These are phyloP conservation scores for Coemansia sp. DNA, from an alignment of 192 early-diverging fungal species.

Conservation along the genomic window DNA sequence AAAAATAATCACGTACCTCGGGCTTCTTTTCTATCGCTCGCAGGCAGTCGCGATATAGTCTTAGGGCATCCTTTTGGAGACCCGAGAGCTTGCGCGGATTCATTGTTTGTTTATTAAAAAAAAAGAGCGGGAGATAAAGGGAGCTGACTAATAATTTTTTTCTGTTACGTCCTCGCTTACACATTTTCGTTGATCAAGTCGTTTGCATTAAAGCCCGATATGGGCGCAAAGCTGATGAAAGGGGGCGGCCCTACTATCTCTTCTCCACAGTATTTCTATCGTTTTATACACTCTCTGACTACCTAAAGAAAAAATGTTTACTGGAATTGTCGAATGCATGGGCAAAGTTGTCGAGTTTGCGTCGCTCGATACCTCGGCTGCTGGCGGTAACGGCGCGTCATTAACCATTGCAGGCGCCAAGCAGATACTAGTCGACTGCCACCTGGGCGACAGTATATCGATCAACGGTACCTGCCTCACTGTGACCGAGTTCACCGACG, in stretches of 20 bases:
- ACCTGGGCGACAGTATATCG: conserved; percentile 93
- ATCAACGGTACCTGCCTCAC: conserved; percentile 96
- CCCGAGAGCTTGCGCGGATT: conserved; percentile 60
- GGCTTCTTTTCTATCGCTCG: conserved; percentile 69
- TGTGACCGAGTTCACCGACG: conserved; percentile 87
- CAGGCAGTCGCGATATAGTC: conserved; percentile 73
- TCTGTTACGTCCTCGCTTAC: not conserved
- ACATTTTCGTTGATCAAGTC: not conserved
- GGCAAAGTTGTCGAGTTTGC: conserved; percentile 74
- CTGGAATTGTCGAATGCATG: conserved; percentile 94
- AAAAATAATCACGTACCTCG: conserved; percentile 38
- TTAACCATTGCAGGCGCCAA: conserved; percentile 76
- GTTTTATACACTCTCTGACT: not conserved
- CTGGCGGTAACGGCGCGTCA: conserved; percentile 88
- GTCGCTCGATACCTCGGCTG: conserved; percentile 70
- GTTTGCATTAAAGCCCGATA: not conserved
- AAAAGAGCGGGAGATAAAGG: not conserved
- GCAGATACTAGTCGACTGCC: conserved; percentile 78
- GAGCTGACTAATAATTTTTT: not conserved
- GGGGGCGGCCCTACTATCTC: not conserved
- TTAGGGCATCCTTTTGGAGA: conserved; percentile 67
- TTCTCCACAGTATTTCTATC: not conserved
- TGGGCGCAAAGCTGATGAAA: not conserved
- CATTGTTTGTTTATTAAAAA: conserved; percentile 15
- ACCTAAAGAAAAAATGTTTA: conserved; percentile 77